A percentile compares a stretch with the other conserved stretches of the same genome.
Evolutionary conservation across 73 alveolate genomes (phyloP).

Genomic region (Tetrahymena elliotti): DNA sequence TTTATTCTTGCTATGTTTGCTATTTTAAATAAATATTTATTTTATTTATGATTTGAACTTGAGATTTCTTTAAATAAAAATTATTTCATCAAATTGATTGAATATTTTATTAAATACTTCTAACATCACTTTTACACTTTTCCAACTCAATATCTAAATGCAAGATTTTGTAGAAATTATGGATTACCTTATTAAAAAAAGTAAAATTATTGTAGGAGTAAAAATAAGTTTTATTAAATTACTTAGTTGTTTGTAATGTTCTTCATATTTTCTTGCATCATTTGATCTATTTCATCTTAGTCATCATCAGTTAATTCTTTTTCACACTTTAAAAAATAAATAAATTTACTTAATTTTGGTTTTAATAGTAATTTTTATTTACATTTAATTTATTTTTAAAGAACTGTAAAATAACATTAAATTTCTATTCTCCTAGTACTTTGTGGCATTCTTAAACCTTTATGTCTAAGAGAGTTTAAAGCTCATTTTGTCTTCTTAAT

Average conservation of each 20-base stretch:
- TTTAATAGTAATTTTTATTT: background rate
- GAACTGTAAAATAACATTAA: slow-evolving; percentile 11
- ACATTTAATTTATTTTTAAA: slow-evolving; percentile 31
- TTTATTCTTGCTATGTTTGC: too few relatives aligned
- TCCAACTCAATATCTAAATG: slow-evolving; percentile 28
- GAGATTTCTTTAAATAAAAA: too few relatives aligned
- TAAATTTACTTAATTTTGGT: background rate
- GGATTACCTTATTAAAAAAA: background rate
- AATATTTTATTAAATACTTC: background rate
- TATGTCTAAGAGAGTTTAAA: background rate
- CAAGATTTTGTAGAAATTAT: slow-evolving; percentile 17
- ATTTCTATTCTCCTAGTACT: slow-evolving; percentile 17
- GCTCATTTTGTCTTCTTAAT: slow-evolving; percentile 13
- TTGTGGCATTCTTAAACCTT: slow-evolving; percentile 10
- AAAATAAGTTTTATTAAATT: background rate
- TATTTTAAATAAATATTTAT: too few relatives aligned
- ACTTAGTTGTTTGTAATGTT: slow-evolving; percentile 8
- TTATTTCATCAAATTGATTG: background rate
- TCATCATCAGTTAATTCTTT: slow-evolving; percentile 28
- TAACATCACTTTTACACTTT: slow-evolving; percentile 1
- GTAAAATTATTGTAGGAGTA: background rate
- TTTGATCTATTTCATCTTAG: slow-evolving; percentile 32
- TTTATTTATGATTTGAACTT: too few relatives aligned
- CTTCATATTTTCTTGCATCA: slow-evolving; percentile 3
- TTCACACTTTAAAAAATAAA: background rate